Base-by-base conservation (phyloP, 108 stramenopile species). In the Fragilariopsis cylindrus region DNA sequence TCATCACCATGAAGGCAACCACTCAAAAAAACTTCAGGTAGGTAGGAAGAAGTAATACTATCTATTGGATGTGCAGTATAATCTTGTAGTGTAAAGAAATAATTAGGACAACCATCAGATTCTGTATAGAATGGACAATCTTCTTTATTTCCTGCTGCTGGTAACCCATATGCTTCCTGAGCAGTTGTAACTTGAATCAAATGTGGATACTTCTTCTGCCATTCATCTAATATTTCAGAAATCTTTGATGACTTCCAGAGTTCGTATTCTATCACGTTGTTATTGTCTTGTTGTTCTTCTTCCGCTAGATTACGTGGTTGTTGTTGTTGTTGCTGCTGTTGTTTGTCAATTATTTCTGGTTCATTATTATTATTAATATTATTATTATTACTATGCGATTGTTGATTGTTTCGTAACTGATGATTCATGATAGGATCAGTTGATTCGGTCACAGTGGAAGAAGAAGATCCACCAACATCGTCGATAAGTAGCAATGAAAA, bases 1-100 rank as follows among this genome's bases (percentile, higher is more conserved):
- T 99, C 98, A 76, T 99, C 85, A 18, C 98, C 98, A 75, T 97
- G 97, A 4, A 97, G 78, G 15, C 84, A 85, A n/a, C 98, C 98
- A 63, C 90, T 92, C 77, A 97, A 85, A 75, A 98, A 96, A 7
- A 98, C 97, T 80, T 98, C 94, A 1, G 98, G 96, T 6, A 94
- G 65, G 47, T 71, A 80, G 50, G 79, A 76, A 55, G 84, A 86
- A 21, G 85, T 70, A 9, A 65, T 76, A 5, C 87, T 83, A 56
- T 76, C 92, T 12, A 76, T 73, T 7, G 93, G 91, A 82, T 94
- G 85, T n/a, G 80, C 81, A 40, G 78, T 70, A 60, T 76, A 91
- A 79, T 96, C 96, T 62, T 92, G 88, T 42, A 93, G 73, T 44
- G 85, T 90, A 5, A 91, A 57, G 42, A 95, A 85, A 71, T 90